A percentile compares a stretch with the other conserved stretches of the same genome.
These are phyloP conservation scores for Aegilops sharonensis DNA, from an alignment of 176 grass and related monocot species.

Conservation along the genomic window DNA sequence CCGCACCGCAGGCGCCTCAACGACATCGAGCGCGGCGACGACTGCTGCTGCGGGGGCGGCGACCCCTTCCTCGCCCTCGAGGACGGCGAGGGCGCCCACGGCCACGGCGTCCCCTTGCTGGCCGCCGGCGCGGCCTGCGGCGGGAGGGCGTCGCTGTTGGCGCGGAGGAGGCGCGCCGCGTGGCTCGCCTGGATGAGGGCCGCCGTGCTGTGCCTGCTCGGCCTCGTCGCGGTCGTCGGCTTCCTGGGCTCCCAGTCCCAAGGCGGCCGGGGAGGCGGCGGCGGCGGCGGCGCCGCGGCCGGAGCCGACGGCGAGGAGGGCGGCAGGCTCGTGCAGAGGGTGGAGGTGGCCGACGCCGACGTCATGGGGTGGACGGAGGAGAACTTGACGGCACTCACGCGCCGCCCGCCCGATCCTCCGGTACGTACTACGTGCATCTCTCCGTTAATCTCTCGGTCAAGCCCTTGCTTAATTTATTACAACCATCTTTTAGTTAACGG, in stretches of 20 bases:
- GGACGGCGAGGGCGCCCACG: constrained; percentile 21
- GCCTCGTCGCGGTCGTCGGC: constrained; percentile 44
- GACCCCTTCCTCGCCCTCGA: constrained; percentile 1
- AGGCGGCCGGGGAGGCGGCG: constrained; percentile 7
- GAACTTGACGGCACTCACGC: constrained; percentile 27
- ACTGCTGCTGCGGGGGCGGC: not conserved
- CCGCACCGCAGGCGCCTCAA: constrained; percentile 48
- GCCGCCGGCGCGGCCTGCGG: not conserved
- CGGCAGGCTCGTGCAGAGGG: constrained; percentile 38
- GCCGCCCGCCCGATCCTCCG: constrained; percentile 35
- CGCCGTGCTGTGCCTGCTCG: constrained; percentile 52
- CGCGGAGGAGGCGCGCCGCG: constrained; percentile 32
- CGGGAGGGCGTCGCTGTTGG: constrained; percentile 2
- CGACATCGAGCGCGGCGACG: constrained; percentile 48
- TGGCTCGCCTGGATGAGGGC: constrained; percentile 47
- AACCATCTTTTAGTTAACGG: not conserved
- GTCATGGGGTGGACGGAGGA: constrained; percentile 55
- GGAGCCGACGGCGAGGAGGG: not conserved
- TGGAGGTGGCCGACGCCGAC: constrained; percentile 46
- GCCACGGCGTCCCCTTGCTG: not conserved
- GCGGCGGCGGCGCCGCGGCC: not conserved
- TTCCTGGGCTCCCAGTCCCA: constrained; percentile 40
- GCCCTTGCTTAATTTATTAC: not conserved
- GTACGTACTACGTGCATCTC: constrained; percentile 14
- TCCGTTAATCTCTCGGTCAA: not conserved